Conservation (phyloP, 2,329 filamentous ascomycete species). For the Rosellinia necatrix region DNA sequence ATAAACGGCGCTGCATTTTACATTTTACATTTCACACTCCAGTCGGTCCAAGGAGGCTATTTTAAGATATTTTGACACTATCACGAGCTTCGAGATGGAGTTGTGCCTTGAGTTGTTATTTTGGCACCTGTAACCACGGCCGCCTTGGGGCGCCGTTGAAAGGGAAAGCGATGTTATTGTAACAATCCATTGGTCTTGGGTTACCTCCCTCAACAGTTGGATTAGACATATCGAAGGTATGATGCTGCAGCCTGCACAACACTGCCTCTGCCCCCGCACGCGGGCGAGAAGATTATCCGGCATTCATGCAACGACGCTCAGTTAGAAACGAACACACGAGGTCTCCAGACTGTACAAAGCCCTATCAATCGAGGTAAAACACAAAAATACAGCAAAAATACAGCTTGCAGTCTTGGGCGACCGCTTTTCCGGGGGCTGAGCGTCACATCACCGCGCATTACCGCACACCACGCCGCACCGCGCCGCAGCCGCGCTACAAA, state of each 20-base stretch:
- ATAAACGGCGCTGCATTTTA: constrained; percentile 1
- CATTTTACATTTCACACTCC: background rate
- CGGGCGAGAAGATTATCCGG: too few species aligned
- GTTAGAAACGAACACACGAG: background rate
- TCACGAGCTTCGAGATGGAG: constrained; percentile 5
- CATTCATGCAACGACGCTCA: background rate
- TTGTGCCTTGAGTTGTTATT: constrained; percentile 12
- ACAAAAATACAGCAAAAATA: too few species aligned
- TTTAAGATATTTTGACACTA: constrained; percentile 8
- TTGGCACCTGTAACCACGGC: constrained; percentile 6
- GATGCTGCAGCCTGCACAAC: too few species aligned
- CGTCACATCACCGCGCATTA: constrained; percentile 1
- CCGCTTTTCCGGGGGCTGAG: constrained; percentile 17
- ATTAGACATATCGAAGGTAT: background rate
- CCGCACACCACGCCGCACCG: background rate
- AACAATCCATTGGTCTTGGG: constrained; percentile 12
- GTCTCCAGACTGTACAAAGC: too few species aligned
- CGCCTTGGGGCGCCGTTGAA: constrained; percentile 1
- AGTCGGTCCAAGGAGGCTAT: constrained; percentile 14
- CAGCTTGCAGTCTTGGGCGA: constrained; percentile 9
- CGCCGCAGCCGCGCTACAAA: background rate
- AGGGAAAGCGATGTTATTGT: background rate
- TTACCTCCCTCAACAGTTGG: background rate
- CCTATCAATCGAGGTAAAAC: too few species aligned
- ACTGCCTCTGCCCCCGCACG: too few species aligned